Conservation (phyloP, 768 basidiomycete species). For the Tricholoma furcatifolium region DNA sequence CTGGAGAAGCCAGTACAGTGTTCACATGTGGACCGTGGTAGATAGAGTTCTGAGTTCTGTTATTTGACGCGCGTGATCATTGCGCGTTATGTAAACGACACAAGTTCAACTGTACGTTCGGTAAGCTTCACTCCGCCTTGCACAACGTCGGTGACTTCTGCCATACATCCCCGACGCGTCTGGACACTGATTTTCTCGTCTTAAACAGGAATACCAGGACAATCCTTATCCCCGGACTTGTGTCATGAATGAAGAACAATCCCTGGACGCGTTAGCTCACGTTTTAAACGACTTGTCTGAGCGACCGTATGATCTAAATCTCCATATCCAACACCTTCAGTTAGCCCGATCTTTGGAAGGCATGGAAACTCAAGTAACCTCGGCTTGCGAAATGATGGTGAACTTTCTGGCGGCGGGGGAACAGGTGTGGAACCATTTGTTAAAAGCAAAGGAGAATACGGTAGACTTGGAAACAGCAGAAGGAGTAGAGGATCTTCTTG, state of each 20-base stretch:
- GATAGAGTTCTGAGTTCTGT: too few species aligned
- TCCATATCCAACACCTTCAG: conserved; percentile 68
- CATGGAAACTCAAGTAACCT: conserved; percentile 55
- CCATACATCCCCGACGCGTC: too few species aligned
- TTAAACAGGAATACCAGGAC: neutral
- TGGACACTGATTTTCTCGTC: conserved; percentile 33
- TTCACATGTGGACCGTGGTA: too few species aligned
- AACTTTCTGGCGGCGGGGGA: conserved; percentile 63
- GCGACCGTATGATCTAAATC: conserved; percentile 57
- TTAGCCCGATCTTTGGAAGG: conserved; percentile 54
- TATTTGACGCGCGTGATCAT: too few species aligned
- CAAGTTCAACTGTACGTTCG: too few species aligned
- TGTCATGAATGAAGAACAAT: conserved; percentile 55
- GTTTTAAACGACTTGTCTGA: conserved; percentile 57
- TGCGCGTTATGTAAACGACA: too few species aligned
- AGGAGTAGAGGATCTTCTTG: conserved; percentile 55
- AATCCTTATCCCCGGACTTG: neutral
- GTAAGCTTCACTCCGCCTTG: too few species aligned
- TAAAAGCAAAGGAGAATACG: conserved; percentile 50
- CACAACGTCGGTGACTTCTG: too few species aligned
- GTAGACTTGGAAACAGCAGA: conserved; percentile 51
- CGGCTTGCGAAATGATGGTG: conserved; percentile 67
- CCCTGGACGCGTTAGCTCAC: conserved; percentile 63
- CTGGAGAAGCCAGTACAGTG: too few species aligned
- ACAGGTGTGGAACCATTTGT: conserved; percentile 73